These are phyloP conservation scores for Cytospora piceae DNA, from an alignment of 2,329 filamentous ascomycete species.

Conservation along the genomic window DNA sequence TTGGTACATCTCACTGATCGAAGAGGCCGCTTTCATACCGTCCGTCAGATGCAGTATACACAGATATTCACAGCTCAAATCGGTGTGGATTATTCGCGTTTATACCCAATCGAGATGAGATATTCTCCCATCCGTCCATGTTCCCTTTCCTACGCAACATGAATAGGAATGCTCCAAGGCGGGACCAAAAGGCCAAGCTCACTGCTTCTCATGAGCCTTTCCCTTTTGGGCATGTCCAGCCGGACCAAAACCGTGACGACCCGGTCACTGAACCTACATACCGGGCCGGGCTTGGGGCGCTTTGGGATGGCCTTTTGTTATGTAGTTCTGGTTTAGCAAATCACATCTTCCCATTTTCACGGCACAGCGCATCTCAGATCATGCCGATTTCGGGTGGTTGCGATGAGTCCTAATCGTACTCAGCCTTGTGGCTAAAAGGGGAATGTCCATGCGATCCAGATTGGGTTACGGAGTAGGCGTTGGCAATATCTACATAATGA, in stretches of 20 bases:
- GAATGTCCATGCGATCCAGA: conserved; percentile 28
- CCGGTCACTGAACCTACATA: conserved; percentile 8
- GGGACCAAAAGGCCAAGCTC: conserved; percentile 11
- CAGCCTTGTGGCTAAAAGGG: conserved; percentile 21
- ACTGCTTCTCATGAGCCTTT: conserved; percentile 11
- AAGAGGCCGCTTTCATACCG: no score
- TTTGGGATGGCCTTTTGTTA: background rate
- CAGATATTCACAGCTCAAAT: no score
- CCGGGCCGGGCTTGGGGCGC: conserved; percentile 17
- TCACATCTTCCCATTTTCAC: conserved; percentile 5
- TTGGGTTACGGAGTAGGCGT: background rate
- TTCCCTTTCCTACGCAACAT: background rate
- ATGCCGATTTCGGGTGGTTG: conserved; percentile 20
- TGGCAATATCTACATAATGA: background rate
- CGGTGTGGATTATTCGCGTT: no score
- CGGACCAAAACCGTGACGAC: conserved; percentile 1
- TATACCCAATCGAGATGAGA: background rate
- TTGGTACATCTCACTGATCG: background rate
- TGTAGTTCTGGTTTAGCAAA: conserved; percentile 12
- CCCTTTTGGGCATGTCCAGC: conserved; percentile 29
- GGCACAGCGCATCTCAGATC: conserved; percentile 1
- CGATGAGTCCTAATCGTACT: conserved; percentile 6
- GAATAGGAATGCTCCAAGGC: background rate
- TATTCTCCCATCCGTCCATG: background rate
- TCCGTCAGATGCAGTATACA: no score